Base-by-base conservation (phyloP, 1,284 basidiomycete species). In the Athelia psychrophila region DNA sequence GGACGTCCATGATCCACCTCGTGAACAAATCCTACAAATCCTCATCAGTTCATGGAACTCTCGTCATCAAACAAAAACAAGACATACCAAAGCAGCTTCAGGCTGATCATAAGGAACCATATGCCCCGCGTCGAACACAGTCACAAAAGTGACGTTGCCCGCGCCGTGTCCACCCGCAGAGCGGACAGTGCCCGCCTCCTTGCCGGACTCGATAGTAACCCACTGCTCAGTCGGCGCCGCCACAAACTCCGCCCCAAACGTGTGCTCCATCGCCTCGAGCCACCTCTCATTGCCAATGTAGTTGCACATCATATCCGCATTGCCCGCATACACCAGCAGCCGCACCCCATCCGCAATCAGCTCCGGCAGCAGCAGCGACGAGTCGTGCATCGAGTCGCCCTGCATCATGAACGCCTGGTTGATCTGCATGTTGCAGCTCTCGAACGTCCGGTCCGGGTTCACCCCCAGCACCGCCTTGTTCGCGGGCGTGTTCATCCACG, bases 31-130 rank as follows among this genome's bases (percentile, higher is more conserved):
- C 38, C 38, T 35, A 35, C n/a, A n/a, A n/a, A 35, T 10, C n/a
- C 10, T 35, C 10, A 10, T 10, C 10, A n/a, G 12, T 35, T 12
- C 10, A 35, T 35, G 10, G 10, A 12, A n/a, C 33, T 10, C 10
- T 12, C 10, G n/a, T 35, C 12, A 35, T 35, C n/a, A n/a, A 35
- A n/a, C n/a, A 35, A 35, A 10, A 44, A 19, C 18, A 49, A 47
- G 36, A 76, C 80, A 52, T 62, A 88, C 85, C 62, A 84, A 70
- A 49, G 91, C 83, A 42, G 81, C 89, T 59, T 86, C 86, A 0
- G 91, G 86, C 62, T 93, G 90, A 68, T 95, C 89, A 61, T 79
- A 84, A 3, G 91, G 91, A 13, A 89, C 89, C 90, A 92, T 91
- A 64, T 92, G 89, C 27, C 89, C 90, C 30, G 90, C 88, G 56